phyloP scores from a whole-genome alignment of 768 basidiomycete species.

The Collybia mongolica region DNA sequence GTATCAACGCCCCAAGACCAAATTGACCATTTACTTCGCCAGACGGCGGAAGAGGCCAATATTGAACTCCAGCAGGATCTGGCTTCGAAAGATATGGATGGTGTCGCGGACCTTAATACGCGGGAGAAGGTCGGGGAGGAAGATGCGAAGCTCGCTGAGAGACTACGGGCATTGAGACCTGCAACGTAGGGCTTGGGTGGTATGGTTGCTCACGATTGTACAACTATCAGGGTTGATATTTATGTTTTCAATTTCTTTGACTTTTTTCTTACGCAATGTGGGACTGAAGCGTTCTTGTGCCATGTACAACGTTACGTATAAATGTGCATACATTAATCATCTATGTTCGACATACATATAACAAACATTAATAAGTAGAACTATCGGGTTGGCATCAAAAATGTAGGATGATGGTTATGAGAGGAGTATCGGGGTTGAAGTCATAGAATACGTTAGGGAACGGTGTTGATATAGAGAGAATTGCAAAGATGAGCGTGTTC shows the following conservation, averaged over 20 bases:
- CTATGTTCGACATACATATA: constrained; percentile 14
- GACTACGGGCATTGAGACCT: constrained; percentile 85
- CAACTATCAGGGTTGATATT: neutral
- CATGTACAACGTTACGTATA: constrained; percentile 5
- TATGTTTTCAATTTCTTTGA: neutral
- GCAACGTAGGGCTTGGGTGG: constrained; percentile 41
- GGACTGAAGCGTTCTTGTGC: neutral
- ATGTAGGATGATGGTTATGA: too few relatives aligned
- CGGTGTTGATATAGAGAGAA: constrained; percentile 6
- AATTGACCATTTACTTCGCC: constrained; percentile 86
- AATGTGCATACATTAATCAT: constrained; percentile 14
- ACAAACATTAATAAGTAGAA: neutral
- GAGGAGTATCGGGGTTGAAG: too few relatives aligned
- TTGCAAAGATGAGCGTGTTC: constrained; percentile 9
- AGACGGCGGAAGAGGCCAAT: constrained; percentile 96
- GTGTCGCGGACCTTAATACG: constrained; percentile 55
- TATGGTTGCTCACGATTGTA: constrained; percentile 1
- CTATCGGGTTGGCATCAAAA: too few relatives aligned
- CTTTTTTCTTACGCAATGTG: constrained; percentile 1
- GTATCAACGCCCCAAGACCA: constrained; percentile 96
- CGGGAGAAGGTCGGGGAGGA: constrained; percentile 68
- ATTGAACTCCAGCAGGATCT: constrained; percentile 94
- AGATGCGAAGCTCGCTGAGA: constrained; percentile 78
- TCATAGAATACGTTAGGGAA: neutral
- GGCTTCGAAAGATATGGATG: constrained; percentile 56